Conservation (phyloP, 1,284 basidiomycete genomes). For the Trichosporon asahii region DNA sequence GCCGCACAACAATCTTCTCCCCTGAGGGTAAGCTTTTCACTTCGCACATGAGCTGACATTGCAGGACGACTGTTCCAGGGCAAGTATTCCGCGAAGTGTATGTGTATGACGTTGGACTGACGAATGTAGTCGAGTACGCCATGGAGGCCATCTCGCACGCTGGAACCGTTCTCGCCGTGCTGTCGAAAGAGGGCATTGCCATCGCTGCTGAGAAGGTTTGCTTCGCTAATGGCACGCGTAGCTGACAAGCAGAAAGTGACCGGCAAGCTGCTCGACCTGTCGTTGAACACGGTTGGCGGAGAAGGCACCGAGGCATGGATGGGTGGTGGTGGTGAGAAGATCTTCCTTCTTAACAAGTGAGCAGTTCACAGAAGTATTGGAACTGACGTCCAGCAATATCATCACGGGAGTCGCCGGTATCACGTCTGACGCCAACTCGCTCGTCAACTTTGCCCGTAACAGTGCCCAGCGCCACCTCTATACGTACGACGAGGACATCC, state of each 20-base stretch:
- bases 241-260: constrained; percentile 70
- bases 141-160: constrained; percentile 99
- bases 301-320: constrained; percentile 58
- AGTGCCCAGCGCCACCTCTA: constrained; percentile 86
- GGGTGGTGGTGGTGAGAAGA: constrained; percentile 94
- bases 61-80: constrained; percentile 82
- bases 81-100: constrained; percentile 50
- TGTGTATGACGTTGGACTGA: constrained; percentile 14
- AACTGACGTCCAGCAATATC: constrained; percentile 67
- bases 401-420: constrained; percentile 92
- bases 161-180: constrained; percentile 87
- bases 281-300: constrained; percentile 77
- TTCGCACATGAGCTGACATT: constrained; percentile 23
- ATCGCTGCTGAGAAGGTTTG: constrained; percentile 87
- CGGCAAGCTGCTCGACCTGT: constrained; percentile 90
- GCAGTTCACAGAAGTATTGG: constrained; percentile 22
- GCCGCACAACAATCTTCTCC: constrained; percentile 87
- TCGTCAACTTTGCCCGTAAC: constrained; percentile 90
- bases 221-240: neutral
- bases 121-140: constrained; percentile 82
- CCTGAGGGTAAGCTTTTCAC: constrained; percentile 69
- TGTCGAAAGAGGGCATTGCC: constrained; percentile 94
- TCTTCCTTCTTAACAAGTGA: constrained; percentile 80
- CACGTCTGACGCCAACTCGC: constrained; percentile 95
- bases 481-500: constrained; percentile 94